phyloP scores from a whole-genome alignment of 148 eudicot species.

The Oxyria digyna region DNA sequence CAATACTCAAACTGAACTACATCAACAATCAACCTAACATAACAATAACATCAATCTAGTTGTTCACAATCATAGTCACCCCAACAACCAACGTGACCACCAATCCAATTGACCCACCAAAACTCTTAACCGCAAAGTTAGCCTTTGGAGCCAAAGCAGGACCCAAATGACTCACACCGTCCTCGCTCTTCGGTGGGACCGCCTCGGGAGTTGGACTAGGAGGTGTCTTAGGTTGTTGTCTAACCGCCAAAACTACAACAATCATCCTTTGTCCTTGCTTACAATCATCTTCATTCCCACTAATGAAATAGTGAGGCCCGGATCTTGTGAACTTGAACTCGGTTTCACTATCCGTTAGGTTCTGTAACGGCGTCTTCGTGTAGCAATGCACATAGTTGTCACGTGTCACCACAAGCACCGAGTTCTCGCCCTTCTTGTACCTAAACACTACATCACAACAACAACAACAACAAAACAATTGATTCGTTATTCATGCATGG shows the following conservation, averaged over 20 bases:
- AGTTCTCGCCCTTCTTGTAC: conserved; percentile 29
- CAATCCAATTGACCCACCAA: background rate
- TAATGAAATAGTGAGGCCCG: conserved; percentile 62
- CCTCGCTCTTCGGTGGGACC: background rate
- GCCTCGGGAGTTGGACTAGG: conserved; percentile 7
- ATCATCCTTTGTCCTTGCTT: conserved; percentile 42
- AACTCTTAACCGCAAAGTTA: background rate
- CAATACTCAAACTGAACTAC: background rate
- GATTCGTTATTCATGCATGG: too few relatives aligned
- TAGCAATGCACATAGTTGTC: conserved; percentile 39
- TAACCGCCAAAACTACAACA: conserved; percentile 37
- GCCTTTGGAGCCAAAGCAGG: background rate
- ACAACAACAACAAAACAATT: background rate
- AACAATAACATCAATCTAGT: background rate
- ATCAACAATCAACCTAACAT: background rate
- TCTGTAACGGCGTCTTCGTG: conserved; percentile 22
- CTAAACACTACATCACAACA: conserved; percentile 31
- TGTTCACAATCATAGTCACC: background rate
- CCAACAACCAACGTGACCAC: background rate
- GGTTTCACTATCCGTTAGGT: conserved; percentile 27
- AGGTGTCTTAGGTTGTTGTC: conserved; percentile 13
- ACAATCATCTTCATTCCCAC: conserved; percentile 31
- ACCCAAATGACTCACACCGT: background rate
- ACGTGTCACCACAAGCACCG: conserved; percentile 42
- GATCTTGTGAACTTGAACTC: conserved; percentile 46